phyloP scores from a whole-genome alignment of 2,329 filamentous ascomycete genomes.

The Colletotrichum endophyticum region DNA sequence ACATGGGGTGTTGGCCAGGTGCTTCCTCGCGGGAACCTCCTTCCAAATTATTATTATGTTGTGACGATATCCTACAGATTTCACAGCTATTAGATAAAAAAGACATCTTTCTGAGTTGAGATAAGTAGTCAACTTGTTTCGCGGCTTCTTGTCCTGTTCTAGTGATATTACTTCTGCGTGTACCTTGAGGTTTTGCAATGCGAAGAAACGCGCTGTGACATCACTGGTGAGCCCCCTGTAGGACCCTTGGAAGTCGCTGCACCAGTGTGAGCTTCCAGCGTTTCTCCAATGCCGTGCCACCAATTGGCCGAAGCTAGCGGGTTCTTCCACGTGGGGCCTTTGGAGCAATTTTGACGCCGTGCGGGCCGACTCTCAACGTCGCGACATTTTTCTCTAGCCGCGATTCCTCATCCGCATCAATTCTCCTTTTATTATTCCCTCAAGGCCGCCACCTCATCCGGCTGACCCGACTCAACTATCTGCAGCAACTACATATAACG shows the following conservation, averaged over 20 bases:
- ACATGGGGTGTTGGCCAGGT: neutral
- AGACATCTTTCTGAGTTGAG: neutral
- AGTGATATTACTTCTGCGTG: neutral
- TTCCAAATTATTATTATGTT: neutral
- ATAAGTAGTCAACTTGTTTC: neutral
- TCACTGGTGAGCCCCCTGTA: neutral
- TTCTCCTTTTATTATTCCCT: neutral
- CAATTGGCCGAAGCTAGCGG: constrained; percentile 1
- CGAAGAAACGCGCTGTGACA: neutral
- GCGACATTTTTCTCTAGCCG: constrained; percentile 1
- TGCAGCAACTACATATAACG: neutral
- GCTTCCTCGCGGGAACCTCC: neutral
- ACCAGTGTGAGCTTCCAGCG: neutral
- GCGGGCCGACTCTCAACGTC: neutral
- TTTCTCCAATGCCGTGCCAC: neutral
- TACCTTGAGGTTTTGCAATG: neutral
- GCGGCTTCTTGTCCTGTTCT: neutral
- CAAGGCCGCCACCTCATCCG: neutral
- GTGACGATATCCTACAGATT: neutral
- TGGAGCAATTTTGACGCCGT: constrained; percentile 6
- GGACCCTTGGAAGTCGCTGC: neutral
- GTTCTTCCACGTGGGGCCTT: constrained; percentile 5
- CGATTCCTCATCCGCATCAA: neutral
- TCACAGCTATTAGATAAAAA: rapidly evolving
- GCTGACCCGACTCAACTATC: neutral